Evolutionary conservation across 1,139 yeast species (phyloP), one percentile per base, ranked within the genome.

Genomic region (Hyphopichia fennica): DNA sequence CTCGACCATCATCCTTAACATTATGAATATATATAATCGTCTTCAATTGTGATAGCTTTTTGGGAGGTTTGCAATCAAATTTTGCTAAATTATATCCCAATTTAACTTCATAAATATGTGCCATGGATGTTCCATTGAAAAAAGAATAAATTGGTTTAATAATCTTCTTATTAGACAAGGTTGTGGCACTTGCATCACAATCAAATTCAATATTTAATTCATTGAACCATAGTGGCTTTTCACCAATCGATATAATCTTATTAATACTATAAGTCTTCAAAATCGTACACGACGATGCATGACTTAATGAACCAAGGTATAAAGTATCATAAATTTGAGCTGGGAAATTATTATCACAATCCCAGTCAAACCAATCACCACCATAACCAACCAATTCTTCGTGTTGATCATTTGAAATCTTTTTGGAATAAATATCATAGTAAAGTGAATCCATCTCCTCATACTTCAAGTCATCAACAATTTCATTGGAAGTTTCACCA

Each of bases 1-100:
- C 75, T 40, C 58, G 64, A 1, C 77, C 77, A 47, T 71, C 76
- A 48, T 70, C 77, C 40, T 67, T 65, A 36, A 70, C 47, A 45
- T 69, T 65, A 42, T 67, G 59, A 25, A 71, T 65, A 46, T 56
- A 70, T 3, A 69, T 52, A 23, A 67, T 50, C 19, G 61, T 56
- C 40, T 56, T 52, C 23, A 69, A 45, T 18, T 54, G 34, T 18
- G 56, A 67, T 45, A 48, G 50, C 17, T 41, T 10, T 6, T 49
- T 22, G 54, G 44, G 17, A 49, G 39, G 34, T 49, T 43, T 11
- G 13, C 37, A 35, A 35, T 35, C 37, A 11, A 6, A 14, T 5
- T 20, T n/a, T 5, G 14, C n/a, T 11, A 10, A 4, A 33, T 48
- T 36, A 23, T 41, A 22, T 6, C 46, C 41, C 19, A 62, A 47